These are phyloP conservation scores for Phaeosphaeria sp. DNA, from an alignment of 2,329 filamentous ascomycete genomes.

Conservation along the genomic window DNA sequence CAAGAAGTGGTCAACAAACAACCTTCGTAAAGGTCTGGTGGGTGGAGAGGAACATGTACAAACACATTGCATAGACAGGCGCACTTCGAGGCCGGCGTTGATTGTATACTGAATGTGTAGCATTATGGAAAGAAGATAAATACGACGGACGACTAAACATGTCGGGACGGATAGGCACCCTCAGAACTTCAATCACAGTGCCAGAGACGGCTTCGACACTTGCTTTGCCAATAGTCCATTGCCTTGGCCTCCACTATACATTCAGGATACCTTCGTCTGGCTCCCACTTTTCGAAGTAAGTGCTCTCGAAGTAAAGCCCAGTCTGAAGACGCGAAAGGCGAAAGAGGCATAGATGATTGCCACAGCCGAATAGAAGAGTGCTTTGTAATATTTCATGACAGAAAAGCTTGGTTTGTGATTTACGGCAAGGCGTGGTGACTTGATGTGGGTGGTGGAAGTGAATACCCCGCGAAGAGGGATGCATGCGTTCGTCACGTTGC, in stretches of 20 bases:
- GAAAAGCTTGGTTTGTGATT: background rate
- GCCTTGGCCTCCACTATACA: background rate
- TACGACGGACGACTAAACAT: background rate
- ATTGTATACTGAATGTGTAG: constrained; percentile 1
- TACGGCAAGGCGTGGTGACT: background rate
- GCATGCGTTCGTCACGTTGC: constrained; percentile 8
- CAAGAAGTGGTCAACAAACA: background rate
- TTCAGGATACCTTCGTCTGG: background rate
- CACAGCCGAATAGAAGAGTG: constrained; percentile 22
- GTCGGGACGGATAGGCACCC: background rate
- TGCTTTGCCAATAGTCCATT: background rate
- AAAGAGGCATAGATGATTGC: constrained; percentile 24
- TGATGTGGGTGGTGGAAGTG: background rate
- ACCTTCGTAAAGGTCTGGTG: background rate
- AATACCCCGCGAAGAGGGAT: constrained; percentile 10
- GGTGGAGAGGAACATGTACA: background rate
- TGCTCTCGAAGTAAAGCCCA: constrained; percentile 15
- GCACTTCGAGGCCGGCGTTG: background rate
- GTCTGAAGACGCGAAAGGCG: constrained; percentile 21
- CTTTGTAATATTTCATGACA: constrained; percentile 24
- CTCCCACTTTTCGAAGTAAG: constrained; percentile 7
- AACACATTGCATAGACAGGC: constrained; percentile 1
- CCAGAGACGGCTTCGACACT: background rate
- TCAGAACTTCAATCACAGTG: background rate
- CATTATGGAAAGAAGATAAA: background rate